Evolutionary conservation across 306 rosid species (phyloP), one percentile per base, ranked within the genome.

Genomic region (Cotoneaster glaucophyllus): DNA sequence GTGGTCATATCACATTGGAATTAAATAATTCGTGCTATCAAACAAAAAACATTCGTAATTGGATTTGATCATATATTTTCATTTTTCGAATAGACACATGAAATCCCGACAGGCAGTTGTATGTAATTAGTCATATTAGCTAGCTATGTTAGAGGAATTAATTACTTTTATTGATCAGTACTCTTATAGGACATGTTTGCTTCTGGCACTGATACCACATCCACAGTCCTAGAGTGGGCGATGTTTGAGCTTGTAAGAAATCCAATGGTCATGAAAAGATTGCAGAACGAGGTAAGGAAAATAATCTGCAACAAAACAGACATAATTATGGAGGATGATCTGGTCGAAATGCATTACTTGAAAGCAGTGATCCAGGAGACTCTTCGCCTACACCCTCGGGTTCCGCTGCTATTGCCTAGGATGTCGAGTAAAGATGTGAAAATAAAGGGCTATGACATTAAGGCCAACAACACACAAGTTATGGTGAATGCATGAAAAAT

Each of bases 341-440:
- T 90, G 7, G 62, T 45, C 1, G 61, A 75, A 22, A 81, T 86
- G 89, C 75, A 64, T 11, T 90, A 81, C 77, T 43, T 84, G 41
- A 86, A 83, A 34, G 92, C 87, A 0, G 83, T 5, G 79, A 88
- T 0, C 2, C 81, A 37, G 41, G 41, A 37, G 41, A 6, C 41
- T 37, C 41, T 6, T 37, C 41, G 41, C 41, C 9, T 37, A 25
- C 89, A 84, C 28, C 84, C 88, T 0, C 88, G 90, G 0, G 0
- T 73, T 53, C 83, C 96, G 0, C 37, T 90, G 13, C 17, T 86
- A 2, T 4, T 84, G 10, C 92, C 90, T 1, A 45, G 82, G 71
- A 73, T 74, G 70, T 72, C 79, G 13, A 80, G 6, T 0, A 26
- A 63, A 68, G 59, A 68, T 31, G 28, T 77, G 11, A 62, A 61